Conservation (phyloP, 2,329 filamentous ascomycete genomes). For the Scolecobasidium constrictum region DNA sequence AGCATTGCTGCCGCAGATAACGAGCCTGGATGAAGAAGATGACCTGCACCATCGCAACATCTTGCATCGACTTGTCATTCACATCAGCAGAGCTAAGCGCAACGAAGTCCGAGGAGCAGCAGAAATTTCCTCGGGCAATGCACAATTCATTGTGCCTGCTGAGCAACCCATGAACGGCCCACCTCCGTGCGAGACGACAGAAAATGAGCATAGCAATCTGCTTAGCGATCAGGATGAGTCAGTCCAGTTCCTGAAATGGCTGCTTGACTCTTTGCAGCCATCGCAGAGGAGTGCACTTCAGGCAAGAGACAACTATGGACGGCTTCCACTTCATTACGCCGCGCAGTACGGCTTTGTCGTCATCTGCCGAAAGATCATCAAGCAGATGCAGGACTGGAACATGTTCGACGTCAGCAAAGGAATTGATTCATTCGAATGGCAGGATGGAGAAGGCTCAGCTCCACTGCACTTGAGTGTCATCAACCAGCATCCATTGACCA, state of each 20-base stretch:
- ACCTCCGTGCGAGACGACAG: conserved; percentile 52
- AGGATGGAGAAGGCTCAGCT: conserved; percentile 83
- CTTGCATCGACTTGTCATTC: conserved; percentile 83
- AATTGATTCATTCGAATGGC: conserved; percentile 81
- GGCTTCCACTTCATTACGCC: conserved; percentile 82
- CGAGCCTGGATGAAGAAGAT: conserved; percentile 67
- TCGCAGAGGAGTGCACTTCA: conserved; percentile 58
- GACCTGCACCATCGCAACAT: conserved; percentile 93
- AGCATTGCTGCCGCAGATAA: conserved; percentile 56
- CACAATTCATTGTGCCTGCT: conserved; percentile 63
- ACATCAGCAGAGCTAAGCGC: conserved; percentile 67
- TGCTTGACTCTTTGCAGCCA: conserved; percentile 57
- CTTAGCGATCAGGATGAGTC: conserved; percentile 61
- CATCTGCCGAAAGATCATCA: conserved; percentile 80
- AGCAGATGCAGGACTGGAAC: conserved; percentile 78
- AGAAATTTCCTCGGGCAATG: background rate
- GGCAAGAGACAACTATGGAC: conserved; percentile 65
- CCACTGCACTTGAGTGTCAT: conserved; percentile 89
- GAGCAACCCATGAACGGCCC: conserved; percentile 54
- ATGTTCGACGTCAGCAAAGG: conserved; percentile 76
- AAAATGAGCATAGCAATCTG: conserved; percentile 50
- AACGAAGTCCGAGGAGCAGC: conserved; percentile 29
- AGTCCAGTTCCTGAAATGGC: conserved; percentile 52
- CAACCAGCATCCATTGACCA: conserved; percentile 80
- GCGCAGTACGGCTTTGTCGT: conserved; percentile 89